These are phyloP conservation scores for Blastomyces silverae DNA, from an alignment of 2,329 filamentous ascomycete species.

Conservation along the genomic window DNA sequence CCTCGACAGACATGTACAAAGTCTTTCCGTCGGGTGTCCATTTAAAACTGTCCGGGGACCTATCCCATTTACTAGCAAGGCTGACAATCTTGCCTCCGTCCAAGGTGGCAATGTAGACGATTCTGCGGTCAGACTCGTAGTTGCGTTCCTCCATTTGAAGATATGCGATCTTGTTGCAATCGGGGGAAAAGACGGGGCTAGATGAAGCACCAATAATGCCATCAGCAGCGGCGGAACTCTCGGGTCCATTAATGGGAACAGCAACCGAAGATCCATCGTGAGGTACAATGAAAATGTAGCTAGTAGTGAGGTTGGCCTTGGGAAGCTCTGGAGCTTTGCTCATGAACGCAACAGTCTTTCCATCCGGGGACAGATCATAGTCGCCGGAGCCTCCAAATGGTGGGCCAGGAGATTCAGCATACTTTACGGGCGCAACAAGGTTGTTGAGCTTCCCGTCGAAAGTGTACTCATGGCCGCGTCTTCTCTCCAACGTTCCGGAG, in stretches of 20 bases:
- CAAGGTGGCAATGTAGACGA: conserved; percentile 40
- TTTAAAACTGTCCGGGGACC: conserved; percentile 45
- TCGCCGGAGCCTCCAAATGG: conserved; percentile 75
- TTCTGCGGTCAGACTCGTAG: conserved; percentile 71
- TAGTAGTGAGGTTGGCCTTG: conserved; percentile 62
- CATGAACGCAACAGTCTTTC: conserved; percentile 38
- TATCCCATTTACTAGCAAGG: conserved; percentile 45
- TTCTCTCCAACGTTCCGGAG: conserved; percentile 55
- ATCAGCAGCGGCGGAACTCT: conserved; percentile 39
- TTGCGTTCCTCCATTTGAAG: conserved; percentile 67
- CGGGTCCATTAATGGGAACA: conserved; percentile 39
- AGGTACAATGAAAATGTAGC: conserved; percentile 68
- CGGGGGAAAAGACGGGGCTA: conserved; percentile 68
- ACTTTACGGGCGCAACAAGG: conserved; percentile 35
- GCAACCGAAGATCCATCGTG: conserved; percentile 54
- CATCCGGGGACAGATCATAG: conserved; percentile 57
- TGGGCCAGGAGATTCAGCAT: conserved; percentile 42
- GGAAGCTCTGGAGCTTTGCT: conserved; percentile 41
- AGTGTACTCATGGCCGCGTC: conserved; percentile 28
- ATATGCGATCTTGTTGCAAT: conserved; percentile 66
- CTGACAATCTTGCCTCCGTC: conserved; percentile 34
- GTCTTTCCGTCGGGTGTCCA: conserved; percentile 52
- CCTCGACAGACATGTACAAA: conserved; percentile 68
- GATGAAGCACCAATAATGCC: conserved; percentile 50
- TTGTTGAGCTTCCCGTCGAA: conserved; percentile 52